These are phyloP conservation scores for Venturiaceae sp. DNA, from an alignment of 2,329 filamentous ascomycete species.

Conservation along the genomic window DNA sequence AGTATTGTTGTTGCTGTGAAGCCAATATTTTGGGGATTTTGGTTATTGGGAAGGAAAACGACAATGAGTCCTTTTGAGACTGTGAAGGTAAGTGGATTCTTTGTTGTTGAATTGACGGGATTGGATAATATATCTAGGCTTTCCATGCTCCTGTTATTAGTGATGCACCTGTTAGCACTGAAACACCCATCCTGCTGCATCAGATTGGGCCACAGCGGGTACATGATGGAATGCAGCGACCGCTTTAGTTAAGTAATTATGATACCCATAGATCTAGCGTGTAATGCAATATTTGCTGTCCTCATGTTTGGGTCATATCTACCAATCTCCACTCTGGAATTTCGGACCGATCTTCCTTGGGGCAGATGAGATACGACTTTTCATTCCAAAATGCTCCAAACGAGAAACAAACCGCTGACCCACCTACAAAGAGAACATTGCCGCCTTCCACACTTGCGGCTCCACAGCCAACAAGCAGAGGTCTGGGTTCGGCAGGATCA, in stretches of 20 bases:
- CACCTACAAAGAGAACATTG: slow-evolving; percentile 57
- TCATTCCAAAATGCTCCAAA: slow-evolving; percentile 82
- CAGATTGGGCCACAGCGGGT: too few relatives aligned
- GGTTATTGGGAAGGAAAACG: not conserved
- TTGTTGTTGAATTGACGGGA: not conserved
- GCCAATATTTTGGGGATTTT: not conserved
- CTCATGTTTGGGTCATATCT: too few relatives aligned
- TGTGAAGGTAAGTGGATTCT: not conserved
- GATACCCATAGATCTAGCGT: too few relatives aligned
- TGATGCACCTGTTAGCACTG: not conserved
- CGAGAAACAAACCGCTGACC: slow-evolving; percentile 81
- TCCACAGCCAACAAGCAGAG: slow-evolving; percentile 63
- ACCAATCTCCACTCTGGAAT: too few relatives aligned
- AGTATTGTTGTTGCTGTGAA: not conserved
- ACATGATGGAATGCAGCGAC: too few relatives aligned
- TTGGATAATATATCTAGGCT: not conserved
- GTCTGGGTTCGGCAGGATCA: slow-evolving; percentile 33
- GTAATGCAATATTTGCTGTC: too few relatives aligned
- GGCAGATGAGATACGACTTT: slow-evolving; percentile 35
- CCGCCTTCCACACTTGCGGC: slow-evolving; percentile 35
- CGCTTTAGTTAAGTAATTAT: too few relatives aligned
- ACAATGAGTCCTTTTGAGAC: not conserved
- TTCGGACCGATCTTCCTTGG: not conserved
- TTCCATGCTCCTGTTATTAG: not conserved
- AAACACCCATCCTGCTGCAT: too few relatives aligned